Conservation (phyloP, 139 green algal genomes). For the Gonium pectorale region DNA sequence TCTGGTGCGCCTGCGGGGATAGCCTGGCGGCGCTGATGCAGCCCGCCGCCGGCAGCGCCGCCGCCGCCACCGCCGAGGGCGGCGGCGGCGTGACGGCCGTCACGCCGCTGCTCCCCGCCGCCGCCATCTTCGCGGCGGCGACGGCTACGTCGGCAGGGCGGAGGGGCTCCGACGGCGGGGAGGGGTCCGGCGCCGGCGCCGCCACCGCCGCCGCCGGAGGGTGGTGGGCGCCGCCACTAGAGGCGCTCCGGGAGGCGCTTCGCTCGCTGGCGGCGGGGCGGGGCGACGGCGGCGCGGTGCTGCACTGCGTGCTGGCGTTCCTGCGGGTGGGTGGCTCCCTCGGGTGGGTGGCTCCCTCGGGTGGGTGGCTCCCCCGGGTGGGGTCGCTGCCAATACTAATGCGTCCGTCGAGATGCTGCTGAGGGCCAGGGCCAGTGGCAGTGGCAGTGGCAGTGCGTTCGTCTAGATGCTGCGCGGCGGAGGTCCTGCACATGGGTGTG, state of each 20-base stretch:
- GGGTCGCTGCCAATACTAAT: too few species aligned
- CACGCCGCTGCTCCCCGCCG: background rate
- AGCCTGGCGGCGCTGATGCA: constrained; percentile 1
- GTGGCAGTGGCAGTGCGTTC: too few species aligned
- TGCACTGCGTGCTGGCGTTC: background rate
- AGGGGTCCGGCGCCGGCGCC: background rate
- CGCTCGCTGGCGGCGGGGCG: constrained; percentile 14
- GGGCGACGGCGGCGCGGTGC: constrained; percentile 11
- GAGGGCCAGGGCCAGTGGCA: too few species aligned
- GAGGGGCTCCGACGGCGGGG: too few species aligned
- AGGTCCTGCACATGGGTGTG: too few species aligned
- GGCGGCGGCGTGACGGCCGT: background rate
- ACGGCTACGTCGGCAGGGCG: too few species aligned
- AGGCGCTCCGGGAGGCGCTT: background rate
- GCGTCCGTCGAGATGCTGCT: too few species aligned
- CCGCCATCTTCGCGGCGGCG: too few species aligned
- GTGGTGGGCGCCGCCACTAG: too few species aligned
- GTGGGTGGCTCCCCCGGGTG: constrained; percentile 14
- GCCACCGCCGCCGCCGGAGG: background rate
- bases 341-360: constrained; percentile 6
- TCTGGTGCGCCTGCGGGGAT: constrained; percentile 19
- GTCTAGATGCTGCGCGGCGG: too few species aligned
- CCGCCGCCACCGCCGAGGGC: background rate
- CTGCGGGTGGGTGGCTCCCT: constrained; percentile 12
- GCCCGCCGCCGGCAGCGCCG: background rate